Percentiles rank a stretch among this genome's conserved stretches.
Evolutionary conservation across 1,284 basidiomycete species (phyloP).

Genomic region (Kwoniella shivajii): DNA sequence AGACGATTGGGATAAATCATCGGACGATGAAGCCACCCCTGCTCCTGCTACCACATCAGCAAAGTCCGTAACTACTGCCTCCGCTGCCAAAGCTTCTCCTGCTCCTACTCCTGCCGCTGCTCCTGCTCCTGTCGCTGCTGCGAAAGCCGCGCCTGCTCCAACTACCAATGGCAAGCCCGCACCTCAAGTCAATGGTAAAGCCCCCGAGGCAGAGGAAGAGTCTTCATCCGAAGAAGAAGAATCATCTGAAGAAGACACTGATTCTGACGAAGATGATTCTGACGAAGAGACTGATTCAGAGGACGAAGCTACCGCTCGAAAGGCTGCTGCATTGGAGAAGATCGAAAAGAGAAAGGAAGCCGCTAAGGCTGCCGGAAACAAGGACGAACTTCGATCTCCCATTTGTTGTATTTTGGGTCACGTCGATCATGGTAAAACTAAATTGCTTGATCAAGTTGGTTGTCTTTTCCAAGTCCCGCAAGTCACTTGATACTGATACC

Average conservation of each 20-base stretch:
- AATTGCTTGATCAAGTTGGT: slow-evolving; percentile 89
- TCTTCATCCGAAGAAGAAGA: slow-evolving; percentile 29
- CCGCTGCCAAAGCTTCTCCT: slow-evolving; percentile 17
- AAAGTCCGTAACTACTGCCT: slow-evolving; percentile 26
- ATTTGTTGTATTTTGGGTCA: slow-evolving; percentile 99
- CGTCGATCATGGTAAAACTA: slow-evolving; percentile 99
- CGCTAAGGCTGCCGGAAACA: slow-evolving; percentile 82
- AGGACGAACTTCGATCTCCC: slow-evolving; percentile 90
- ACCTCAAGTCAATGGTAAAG: slow-evolving; percentile 39
- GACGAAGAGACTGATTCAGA: slow-evolving; percentile 57
- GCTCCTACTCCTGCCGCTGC: slow-evolving; percentile 22
- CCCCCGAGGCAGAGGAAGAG: slow-evolving; percentile 28
- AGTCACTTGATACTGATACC: not conserved
- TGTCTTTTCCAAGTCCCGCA: not conserved
- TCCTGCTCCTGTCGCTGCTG: slow-evolving; percentile 17
- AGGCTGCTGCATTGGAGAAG: slow-evolving; percentile 80
- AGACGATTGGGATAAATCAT: slow-evolving; percentile 76
- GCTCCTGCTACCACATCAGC: slow-evolving; percentile 24
- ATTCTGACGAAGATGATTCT: slow-evolving; percentile 57
- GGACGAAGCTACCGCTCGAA: slow-evolving; percentile 70
- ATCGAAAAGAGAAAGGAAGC: slow-evolving; percentile 80
- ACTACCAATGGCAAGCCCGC: slow-evolving; percentile 37
- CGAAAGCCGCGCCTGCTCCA: slow-evolving; percentile 11
- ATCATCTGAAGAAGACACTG: slow-evolving; percentile 42
- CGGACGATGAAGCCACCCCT: slow-evolving; percentile 38